A percentile compares a stretch with the other conserved stretches of the same genome.
phyloP scores from a whole-genome alignment of 306 rosid genomes.

The Cicer bijugum region DNA sequence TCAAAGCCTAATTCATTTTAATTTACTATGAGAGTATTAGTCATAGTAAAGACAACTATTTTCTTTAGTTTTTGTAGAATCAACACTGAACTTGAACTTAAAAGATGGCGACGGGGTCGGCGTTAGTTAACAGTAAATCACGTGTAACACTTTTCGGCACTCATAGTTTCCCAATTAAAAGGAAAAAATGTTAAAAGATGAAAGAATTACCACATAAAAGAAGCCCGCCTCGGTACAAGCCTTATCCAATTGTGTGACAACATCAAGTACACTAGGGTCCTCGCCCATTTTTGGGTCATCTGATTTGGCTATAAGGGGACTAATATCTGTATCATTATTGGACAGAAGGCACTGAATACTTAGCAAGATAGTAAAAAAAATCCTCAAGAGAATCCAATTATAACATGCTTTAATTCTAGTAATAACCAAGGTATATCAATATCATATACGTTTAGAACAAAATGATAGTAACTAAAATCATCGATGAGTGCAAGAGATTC shows the following conservation, averaged over 20 bases:
- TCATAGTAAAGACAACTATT: too few species aligned
- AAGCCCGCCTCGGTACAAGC: conserved; percentile 90
- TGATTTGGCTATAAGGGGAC: conserved; percentile 65
- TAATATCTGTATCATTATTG: conserved; percentile 61
- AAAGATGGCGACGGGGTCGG: too few species aligned
- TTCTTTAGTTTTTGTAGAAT: too few species aligned
- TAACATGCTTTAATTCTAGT: neutral
- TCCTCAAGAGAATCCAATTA: neutral
- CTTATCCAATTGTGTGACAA: conserved; percentile 74
- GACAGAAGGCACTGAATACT: neutral
- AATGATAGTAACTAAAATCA: too few species aligned
- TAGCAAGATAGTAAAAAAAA: neutral
- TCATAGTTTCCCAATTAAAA: too few species aligned
- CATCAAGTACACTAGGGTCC: conserved; percentile 64
- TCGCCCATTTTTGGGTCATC: conserved; percentile 75
- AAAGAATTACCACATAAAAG: conserved; percentile 78
- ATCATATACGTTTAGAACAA: too few species aligned
- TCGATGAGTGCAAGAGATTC: too few species aligned
- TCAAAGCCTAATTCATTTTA: conserved; percentile 3
- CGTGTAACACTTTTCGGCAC: too few species aligned
- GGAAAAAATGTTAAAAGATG: neutral
- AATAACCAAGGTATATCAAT: too few species aligned
- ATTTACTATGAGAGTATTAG: too few species aligned
- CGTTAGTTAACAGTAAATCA: too few species aligned
- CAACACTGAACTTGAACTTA: too few species aligned